Percentiles rank a stretch among this genome's conserved stretches.
phyloP scores from a whole-genome alignment of 73 alveolate genomes.

The Breviolum minutum region DNA sequence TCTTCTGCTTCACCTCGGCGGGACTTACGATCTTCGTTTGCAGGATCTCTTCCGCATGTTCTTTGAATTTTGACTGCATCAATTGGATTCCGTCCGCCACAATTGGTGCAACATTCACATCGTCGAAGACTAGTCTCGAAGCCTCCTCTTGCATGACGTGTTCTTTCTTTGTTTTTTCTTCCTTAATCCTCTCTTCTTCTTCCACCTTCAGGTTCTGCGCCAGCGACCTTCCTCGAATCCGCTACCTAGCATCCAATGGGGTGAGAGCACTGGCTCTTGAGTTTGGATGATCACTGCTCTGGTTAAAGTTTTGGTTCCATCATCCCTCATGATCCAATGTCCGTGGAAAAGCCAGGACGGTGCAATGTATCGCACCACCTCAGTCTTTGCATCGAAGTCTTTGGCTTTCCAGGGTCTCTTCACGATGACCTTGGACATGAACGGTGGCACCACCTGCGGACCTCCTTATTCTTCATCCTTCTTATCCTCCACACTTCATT shows the following conservation, averaged over 20 bases:
- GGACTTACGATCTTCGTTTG: not conserved
- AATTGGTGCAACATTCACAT: not conserved
- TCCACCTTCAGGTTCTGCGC: not conserved
- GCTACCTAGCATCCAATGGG: not conserved
- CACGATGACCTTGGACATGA: not conserved
- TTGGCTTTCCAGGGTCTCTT: not conserved
- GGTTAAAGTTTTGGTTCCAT: not conserved
- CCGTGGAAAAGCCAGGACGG: constrained; percentile 10
- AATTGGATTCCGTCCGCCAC: not conserved
- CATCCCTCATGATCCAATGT: not conserved
- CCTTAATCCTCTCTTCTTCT: not conserved
- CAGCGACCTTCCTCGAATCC: not conserved
- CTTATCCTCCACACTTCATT: not conserved
- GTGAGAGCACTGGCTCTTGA: not conserved
- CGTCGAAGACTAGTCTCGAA: not conserved
- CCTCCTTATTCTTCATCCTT: not conserved
- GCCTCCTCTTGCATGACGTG: not conserved
- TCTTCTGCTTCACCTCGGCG: not conserved
- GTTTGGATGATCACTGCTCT: not conserved
- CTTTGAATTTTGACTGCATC: not conserved
- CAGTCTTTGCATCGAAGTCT: not conserved
- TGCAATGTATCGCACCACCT: not conserved
- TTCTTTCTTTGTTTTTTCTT: not conserved
- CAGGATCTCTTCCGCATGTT: not conserved
- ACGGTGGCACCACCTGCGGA: not conserved